Evolutionary conservation across 495 filamentous ascomycete genomes (phyloP).

Genomic region (Aspergillus hancockii): DNA sequence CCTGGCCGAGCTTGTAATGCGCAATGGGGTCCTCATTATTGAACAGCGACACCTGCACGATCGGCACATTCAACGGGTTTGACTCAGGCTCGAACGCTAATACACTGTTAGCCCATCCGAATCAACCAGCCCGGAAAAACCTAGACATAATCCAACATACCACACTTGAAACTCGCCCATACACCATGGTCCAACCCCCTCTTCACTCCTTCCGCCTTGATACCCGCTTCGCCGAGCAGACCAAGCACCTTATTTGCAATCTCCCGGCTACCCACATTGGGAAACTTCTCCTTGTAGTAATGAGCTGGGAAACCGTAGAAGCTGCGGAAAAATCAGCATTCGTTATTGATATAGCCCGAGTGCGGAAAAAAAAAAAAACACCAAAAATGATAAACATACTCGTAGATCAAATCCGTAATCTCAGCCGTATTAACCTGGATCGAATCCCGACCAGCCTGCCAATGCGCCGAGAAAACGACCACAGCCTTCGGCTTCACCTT

Average conservation of each 20-base stretch:
- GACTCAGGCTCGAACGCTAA: constrained; percentile 65
- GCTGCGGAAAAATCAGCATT: constrained; percentile 30
- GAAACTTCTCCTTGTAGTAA: constrained; percentile 64
- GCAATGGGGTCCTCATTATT: constrained; percentile 64
- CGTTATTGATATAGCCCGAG: neutral
- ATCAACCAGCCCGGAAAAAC: constrained; percentile 1
- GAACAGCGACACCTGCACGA: constrained; percentile 82
- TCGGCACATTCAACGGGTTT: constrained; percentile 76
- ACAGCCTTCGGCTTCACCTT: constrained; percentile 79
- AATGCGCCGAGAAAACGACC: constrained; percentile 87
- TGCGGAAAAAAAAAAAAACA: neutral
- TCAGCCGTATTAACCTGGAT: constrained; percentile 75
- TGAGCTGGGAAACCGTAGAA: constrained; percentile 78
- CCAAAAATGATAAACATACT: constrained; percentile 52
- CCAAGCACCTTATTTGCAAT: constrained; percentile 68
- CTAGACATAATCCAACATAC: constrained; percentile 34
- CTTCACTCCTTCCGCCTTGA: constrained; percentile 62
- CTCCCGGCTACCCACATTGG: constrained; percentile 64
- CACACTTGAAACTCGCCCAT: constrained; percentile 69
- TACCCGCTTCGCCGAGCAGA: constrained; percentile 58
- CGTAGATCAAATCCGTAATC: constrained; percentile 75
- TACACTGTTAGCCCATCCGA: constrained; percentile 14
- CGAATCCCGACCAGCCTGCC: constrained; percentile 61
- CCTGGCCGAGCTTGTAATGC: constrained; percentile 72
- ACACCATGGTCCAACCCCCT: constrained; percentile 83